Evolutionary conservation across 495 filamentous ascomycete genomes (phyloP).

Genomic region (Apiosordaria backusii): DNA sequence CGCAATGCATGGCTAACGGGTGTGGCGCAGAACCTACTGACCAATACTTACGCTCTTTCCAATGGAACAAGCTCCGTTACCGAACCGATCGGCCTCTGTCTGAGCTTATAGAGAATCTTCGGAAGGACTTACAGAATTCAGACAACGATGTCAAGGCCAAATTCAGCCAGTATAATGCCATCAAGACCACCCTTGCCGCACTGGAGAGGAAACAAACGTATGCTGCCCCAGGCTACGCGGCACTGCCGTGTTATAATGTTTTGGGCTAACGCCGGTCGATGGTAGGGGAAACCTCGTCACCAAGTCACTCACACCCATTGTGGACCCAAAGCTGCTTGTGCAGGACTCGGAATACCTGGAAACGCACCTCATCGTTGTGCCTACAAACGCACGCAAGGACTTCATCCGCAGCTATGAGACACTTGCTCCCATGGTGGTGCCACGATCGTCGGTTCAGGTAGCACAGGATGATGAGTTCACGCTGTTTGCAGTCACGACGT

Average conservation of each 20-base stretch:
- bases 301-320: slow-evolving; percentile 83
- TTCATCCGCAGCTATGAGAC: slow-evolving; percentile 89
- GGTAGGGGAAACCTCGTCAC: slow-evolving; percentile 87
- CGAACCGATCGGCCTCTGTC: slow-evolving; percentile 82
- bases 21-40: slow-evolving; percentile 73
- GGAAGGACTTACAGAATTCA: slow-evolving; percentile 82
- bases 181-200: slow-evolving; percentile 74
- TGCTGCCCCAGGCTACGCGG: slow-evolving; percentile 3
- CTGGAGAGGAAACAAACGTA: slow-evolving; percentile 80
- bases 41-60: slow-evolving; percentile 82
- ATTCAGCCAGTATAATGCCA: slow-evolving; percentile 85
- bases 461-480: slow-evolving; percentile 82
- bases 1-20: slow-evolving; percentile 9
- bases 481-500: slow-evolving; percentile 82
- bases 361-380: slow-evolving; percentile 88
- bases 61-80: slow-evolving; percentile 97
- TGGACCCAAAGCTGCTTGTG: slow-evolving; percentile 73
- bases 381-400: slow-evolving; percentile 71
- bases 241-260: neutral
- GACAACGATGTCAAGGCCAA: slow-evolving; percentile 94
- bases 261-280: slow-evolving; percentile 2
- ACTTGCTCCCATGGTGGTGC: slow-evolving; percentile 76
- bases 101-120: slow-evolving; percentile 78
- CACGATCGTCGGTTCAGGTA: slow-evolving; percentile 74
- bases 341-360: slow-evolving; percentile 94